Evolutionary conservation across 208 protist species (phyloP).

Genomic region (Acanthamoeba rhysodes): DNA sequence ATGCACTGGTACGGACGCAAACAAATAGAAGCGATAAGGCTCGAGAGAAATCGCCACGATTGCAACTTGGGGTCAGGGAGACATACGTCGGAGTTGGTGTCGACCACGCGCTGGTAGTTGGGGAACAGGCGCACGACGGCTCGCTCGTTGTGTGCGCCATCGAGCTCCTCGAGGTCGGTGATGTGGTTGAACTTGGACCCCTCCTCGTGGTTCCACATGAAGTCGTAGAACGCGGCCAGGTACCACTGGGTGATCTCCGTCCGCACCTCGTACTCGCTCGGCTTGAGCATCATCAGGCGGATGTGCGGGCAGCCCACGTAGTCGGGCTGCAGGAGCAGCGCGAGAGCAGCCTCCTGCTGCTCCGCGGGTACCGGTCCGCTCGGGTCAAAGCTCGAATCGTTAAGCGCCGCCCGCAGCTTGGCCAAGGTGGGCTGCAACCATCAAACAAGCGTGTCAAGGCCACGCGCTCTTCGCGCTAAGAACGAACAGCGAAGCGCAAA

Average conservation of each 20-base stretch:
- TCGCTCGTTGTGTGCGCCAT: background rate
- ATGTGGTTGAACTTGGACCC: conserved; percentile 42
- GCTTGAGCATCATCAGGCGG: conserved; percentile 2
- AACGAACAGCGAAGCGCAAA: background rate
- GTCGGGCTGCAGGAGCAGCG: conserved; percentile 7
- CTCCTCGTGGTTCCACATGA: conserved; percentile 42
- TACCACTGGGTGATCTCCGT: background rate
- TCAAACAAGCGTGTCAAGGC: too few species aligned
- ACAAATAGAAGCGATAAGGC: background rate
- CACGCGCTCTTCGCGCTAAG: background rate
- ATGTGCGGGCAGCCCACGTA: conserved; percentile 35
- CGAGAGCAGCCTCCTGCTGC: background rate
- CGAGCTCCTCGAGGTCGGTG: conserved; percentile 25
- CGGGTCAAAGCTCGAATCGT: conserved; percentile 21
- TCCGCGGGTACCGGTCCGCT: background rate
- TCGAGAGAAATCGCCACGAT: background rate
- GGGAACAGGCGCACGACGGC: background rate
- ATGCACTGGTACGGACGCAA: background rate
- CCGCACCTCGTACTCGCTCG: conserved; percentile 1
- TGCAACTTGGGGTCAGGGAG: background rate
- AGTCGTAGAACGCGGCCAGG: conserved; percentile 10
- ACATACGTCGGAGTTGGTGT: background rate
- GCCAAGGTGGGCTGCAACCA: background rate
- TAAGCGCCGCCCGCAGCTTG: background rate
- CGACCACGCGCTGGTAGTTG: background rate